Base-by-base conservation (phyloP, 169 alveolate genomes). In the Condylostoma magnum region DNA sequence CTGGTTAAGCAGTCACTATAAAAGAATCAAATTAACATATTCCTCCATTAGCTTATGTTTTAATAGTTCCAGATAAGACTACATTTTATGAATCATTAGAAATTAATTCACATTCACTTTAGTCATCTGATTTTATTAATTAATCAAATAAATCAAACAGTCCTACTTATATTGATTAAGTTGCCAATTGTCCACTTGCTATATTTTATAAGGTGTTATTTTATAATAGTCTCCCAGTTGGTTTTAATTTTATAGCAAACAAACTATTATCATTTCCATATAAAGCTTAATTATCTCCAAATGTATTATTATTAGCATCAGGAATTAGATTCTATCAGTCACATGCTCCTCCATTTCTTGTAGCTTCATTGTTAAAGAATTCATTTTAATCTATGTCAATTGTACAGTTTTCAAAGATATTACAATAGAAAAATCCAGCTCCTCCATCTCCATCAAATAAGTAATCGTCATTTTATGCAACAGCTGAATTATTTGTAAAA, bases 321-420 rank as follows among this genome's bases (percentile, higher is more conserved):
- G 69, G 69, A 2, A 22, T 36, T 31, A 5, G 18, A 18, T 57
- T 36, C n/a, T 28, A 8, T 36, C 52, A 57, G 6, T 33, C 15
- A 37, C 31, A 34, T 18, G 69, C 69, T 57, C 69, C 69, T 36
- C 69, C 69, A 18, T 30, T 25, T 6, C 30, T 25, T 22, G n/a
- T 53, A 27, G 65, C 43, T 25, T 28, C n/a, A 15, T 25, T 25
- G 25, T 31, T 34, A 25, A 20, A 6, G 30, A 53, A 6, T 27
- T 4, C 25, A 4, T 53, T n/a, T 34, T 27, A 2, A 41, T n/a
- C 2, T 5, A 4, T 27, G n/a, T 53, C 18, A 53, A 53, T 25
- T n/a, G 2, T 27, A 4, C 65, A 53, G 3, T 4, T 10, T 5
- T 10, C 25, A 5, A 47, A 47, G 3, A 22, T 30, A 22, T 47